Evolutionary conservation across 2,329 filamentous ascomycete species (phyloP).

Genomic region (Neofusicoccum laricinum): DNA sequence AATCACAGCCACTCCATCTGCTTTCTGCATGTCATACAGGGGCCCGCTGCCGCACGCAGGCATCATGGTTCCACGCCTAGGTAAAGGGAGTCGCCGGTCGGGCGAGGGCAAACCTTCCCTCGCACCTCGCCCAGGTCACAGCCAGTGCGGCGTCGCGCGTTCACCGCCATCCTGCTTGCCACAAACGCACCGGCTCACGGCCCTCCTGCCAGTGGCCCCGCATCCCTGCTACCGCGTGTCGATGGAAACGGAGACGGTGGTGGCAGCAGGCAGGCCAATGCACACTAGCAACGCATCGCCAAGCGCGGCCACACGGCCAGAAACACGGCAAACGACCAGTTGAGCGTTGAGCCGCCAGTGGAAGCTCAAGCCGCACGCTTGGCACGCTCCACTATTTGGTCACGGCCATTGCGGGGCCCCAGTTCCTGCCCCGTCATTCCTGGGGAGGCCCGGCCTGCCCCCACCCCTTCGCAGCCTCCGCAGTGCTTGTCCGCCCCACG

Average conservation of each 20-base stretch:
- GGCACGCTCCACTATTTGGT: constrained; percentile 2
- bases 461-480: neutral
- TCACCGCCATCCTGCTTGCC: neutral
- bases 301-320: neutral
- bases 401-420: constrained; percentile 9
- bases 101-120: neutral
- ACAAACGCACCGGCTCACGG: neutral
- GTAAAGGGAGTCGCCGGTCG: neutral
- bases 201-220: neutral
- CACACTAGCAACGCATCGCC: neutral
- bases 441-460: neutral
- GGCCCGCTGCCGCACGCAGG: neutral
- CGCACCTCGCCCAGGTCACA: neutral
- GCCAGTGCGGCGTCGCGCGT: neutral
- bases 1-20: neutral
- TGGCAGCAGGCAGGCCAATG: neutral
- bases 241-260: neutral
- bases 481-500: neutral
- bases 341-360: neutral
- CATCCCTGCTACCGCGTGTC: neutral
- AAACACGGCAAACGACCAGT: neutral
- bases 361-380: constrained; percentile 7
- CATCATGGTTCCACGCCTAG: neutral
- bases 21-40: neutral
- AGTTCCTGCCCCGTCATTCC: neutral